These are phyloP conservation scores for Ophiocordyceps camponoti-rufipedis DNA, from an alignment of 2,329 filamentous ascomycete genomes.

Conservation along the genomic window DNA sequence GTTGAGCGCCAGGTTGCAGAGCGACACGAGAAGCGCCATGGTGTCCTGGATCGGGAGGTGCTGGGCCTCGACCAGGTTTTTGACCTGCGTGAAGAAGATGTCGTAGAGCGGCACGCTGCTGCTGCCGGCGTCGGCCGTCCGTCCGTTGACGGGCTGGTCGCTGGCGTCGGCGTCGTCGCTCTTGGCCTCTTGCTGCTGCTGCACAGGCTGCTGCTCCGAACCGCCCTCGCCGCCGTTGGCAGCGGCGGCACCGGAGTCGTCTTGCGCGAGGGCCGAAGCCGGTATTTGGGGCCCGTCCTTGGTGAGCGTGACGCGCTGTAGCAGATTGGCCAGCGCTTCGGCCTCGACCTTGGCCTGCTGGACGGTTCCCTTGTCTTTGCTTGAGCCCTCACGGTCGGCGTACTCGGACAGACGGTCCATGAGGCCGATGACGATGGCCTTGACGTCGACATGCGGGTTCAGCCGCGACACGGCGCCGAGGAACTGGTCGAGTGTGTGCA, in stretches of 20 bases:
- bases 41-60: slow-evolving; percentile 87
- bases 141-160: slow-evolving; percentile 27
- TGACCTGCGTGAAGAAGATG: slow-evolving; percentile 92
- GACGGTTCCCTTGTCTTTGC: slow-evolving; percentile 45
- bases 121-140: slow-evolving; percentile 16
- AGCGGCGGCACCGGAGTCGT: slow-evolving; percentile 11
- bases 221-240: slow-evolving; percentile 9
- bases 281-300: slow-evolving; percentile 24
- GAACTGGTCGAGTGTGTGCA: slow-evolving; percentile 91
- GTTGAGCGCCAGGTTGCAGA: slow-evolving; percentile 84
- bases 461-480: slow-evolving; percentile 81
- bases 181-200: no score
- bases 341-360: slow-evolving; percentile 57
- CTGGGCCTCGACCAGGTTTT: slow-evolving; percentile 81
- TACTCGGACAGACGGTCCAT: slow-evolving; percentile 95
- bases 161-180: slow-evolving; percentile 24
- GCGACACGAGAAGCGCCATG: slow-evolving; percentile 81
- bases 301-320: slow-evolving; percentile 59
- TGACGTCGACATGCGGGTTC: slow-evolving; percentile 94
- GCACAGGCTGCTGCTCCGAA: slow-evolving; percentile 6
- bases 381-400: slow-evolving; percentile 71
- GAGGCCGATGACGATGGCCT: slow-evolving; percentile 90
- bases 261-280: slow-evolving; percentile 4
- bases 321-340: slow-evolving; percentile 58
- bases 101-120: slow-evolving; percentile 81